Evolutionary conservation across 129 eudicot species (phyloP).

Genomic region (Tagetes erecta): DNA sequence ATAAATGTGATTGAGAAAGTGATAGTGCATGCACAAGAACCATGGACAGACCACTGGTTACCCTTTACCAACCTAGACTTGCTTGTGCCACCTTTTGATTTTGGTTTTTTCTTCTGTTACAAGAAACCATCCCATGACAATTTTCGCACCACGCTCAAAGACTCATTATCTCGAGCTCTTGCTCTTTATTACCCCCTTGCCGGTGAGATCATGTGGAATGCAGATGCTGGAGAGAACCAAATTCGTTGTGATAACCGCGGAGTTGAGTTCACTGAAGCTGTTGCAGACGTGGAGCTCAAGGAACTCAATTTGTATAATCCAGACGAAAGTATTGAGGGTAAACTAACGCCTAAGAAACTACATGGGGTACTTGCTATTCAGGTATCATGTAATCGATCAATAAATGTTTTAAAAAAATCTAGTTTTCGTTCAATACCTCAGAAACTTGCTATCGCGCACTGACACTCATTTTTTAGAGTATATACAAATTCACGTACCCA

Average conservation of each 20-base stretch:
- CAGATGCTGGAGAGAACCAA: slow-evolving; percentile 42
- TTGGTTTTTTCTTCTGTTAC: slow-evolving; percentile 51
- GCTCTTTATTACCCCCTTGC: slow-evolving; percentile 38
- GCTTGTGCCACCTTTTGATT: slow-evolving; percentile 50
- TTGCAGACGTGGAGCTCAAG: slow-evolving; percentile 37
- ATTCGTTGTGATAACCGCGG: slow-evolving; percentile 49
- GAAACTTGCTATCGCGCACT: too few species aligned
- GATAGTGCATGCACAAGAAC: slow-evolving; percentile 38
- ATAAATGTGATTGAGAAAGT: slow-evolving; percentile 36
- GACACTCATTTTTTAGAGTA: too few species aligned
- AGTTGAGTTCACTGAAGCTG: slow-evolving; percentile 45
- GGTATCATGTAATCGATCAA: slow-evolving; percentile 20
- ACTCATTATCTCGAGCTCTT: slow-evolving; percentile 43
- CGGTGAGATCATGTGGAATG: slow-evolving; percentile 35
- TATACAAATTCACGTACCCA: too few species aligned
- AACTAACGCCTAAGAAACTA: slow-evolving; percentile 44
- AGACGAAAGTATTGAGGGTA: slow-evolving; percentile 45
- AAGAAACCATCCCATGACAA: slow-evolving; percentile 21
- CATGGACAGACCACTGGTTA: slow-evolving; percentile 45
- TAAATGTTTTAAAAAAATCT: too few species aligned
- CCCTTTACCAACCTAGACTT: slow-evolving; percentile 54
- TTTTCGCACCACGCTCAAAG: slow-evolving; percentile 34
- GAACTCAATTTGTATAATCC: slow-evolving; percentile 47
- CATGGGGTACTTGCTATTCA: slow-evolving; percentile 46
- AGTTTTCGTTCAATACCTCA: too few species aligned